Base-by-base conservation (phyloP, 352 stramenopile genomes). In the Phytophthora sansomeana region DNA sequence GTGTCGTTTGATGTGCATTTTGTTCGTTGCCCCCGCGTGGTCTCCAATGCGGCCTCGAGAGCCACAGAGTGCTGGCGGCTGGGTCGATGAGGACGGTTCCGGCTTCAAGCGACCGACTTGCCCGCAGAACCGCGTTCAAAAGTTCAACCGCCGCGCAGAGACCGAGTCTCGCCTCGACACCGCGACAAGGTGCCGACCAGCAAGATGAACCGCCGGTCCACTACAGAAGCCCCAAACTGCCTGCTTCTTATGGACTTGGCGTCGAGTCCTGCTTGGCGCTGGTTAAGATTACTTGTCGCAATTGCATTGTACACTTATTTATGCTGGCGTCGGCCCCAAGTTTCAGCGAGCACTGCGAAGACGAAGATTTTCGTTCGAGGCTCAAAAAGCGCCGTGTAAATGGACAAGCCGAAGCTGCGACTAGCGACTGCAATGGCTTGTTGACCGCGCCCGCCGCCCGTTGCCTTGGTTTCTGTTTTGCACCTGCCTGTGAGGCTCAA, bases 1-100 rank as follows among this genome's bases (percentile, higher is more conserved):
- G 46, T 69, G 62, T 60, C 62, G 62, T 58, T 70, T 43, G 46
- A 55, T 65, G 56, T 65, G 62, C 41, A 59, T 50, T 14, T 10
- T 14, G 14, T n/a, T n/a, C 5, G 1, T 6, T 6, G 19, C 39
- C 36, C 13, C 51, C 61, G 63, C 61, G 58, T 59, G 46, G 48
- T 53, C 33, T 62, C 48, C 30, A 19, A 6, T 65, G 21, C 54
- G 16, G 16, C 16, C 38, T 44, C 13, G 17, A 21, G 24, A 30
- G 55, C 62, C 55, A 65, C 55, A 66, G 29, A 46, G n/a, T 30
- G 35, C 1, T 36, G 30, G 30, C 33, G 26, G 29, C 38, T 41
- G 35, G 35, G 5, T 16, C 35, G 35, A 28, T 46, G 50, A 21
- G 50, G 57, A 30, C 56, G 24, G 63, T 67, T 67, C 57, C 49